Conservation (phyloP, 2,329 filamentous ascomycete species). For the Diaporthe helianthi region DNA sequence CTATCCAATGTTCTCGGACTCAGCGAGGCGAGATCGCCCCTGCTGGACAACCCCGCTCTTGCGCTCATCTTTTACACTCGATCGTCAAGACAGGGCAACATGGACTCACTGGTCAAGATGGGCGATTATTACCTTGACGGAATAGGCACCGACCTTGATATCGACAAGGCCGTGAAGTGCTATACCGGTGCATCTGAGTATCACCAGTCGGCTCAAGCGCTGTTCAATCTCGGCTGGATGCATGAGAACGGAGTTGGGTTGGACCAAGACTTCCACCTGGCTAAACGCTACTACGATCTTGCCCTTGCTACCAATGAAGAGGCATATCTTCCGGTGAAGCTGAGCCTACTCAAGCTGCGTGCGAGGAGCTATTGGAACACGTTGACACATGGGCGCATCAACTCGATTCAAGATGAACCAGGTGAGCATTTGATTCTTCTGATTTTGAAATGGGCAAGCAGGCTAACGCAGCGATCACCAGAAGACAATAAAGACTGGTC, state of each 20-base stretch:
- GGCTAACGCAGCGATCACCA: constrained; percentile 48
- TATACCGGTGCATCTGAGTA: constrained; percentile 93
- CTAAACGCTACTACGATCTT: constrained; percentile 94
- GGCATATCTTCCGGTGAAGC: constrained; percentile 89
- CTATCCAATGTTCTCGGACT: constrained; percentile 62
- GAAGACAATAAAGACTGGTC: constrained; percentile 77
- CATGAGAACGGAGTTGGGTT: constrained; percentile 95
- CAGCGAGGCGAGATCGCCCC: constrained; percentile 43
- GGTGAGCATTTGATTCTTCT: constrained; percentile 58
- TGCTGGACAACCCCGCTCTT: constrained; percentile 63
- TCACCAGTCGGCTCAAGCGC: constrained; percentile 89
- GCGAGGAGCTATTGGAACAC: constrained; percentile 93
- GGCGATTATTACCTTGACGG: constrained; percentile 95
- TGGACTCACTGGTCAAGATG: constrained; percentile 96
- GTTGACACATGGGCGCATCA: constrained; percentile 86
- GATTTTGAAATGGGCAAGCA: background rate
- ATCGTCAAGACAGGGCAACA: constrained; percentile 89
- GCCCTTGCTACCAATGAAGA: constrained; percentile 91
- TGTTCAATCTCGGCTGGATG: constrained; percentile 99
- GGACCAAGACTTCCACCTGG: constrained; percentile 94
- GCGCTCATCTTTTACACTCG: constrained; percentile 95
- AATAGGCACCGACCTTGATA: constrained; percentile 73
- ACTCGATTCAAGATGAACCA: constrained; percentile 89
- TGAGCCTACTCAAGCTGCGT: constrained; percentile 86
- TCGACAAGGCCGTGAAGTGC: constrained; percentile 89